A percentile compares a stretch with the other conserved stretches of the same genome.
Conservation (phyloP, 345 rosid species). For the Camelina laxa region DNA sequence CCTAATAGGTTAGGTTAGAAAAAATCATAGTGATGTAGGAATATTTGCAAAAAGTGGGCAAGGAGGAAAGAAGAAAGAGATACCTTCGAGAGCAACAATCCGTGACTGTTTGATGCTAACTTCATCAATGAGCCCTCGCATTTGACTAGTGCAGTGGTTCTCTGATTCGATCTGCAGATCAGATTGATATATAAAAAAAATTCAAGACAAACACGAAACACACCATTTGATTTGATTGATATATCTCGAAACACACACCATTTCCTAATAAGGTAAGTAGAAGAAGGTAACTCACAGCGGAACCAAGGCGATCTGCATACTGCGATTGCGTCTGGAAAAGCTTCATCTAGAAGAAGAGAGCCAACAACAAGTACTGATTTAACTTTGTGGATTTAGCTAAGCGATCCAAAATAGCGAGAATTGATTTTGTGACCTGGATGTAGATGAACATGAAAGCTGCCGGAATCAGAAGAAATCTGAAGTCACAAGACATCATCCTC, state of each 20-base stretch:
- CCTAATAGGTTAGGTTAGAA: neutral
- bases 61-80: neutral
- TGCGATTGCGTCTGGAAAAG: conserved; percentile 82
- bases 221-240: too few species aligned
- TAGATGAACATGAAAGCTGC: conserved; percentile 76
- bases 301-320: conserved; percentile 78
- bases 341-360: conserved; percentile 54
- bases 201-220: too few species aligned
- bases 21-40: neutral
- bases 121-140: conserved; percentile 76
- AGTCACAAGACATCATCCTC: conserved; percentile 60
- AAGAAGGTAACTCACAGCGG: conserved; percentile 55
- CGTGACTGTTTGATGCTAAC: conserved; percentile 72
- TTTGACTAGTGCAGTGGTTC: conserved; percentile 77
- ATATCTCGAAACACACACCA: too few species aligned
- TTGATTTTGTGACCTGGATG: conserved; percentile 63
- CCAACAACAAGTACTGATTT: neutral
- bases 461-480: conserved; percentile 74
- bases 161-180: conserved; percentile 74
- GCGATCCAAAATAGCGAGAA: neutral
- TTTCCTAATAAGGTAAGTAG: too few species aligned
- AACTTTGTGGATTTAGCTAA: neutral
- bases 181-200: neutral
- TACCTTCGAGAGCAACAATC: conserved; percentile 85
- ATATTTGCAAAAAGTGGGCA: neutral